Base-by-base conservation (phyloP, 2,329 filamentous ascomycete species). In the Herpotrichia juniperi region DNA sequence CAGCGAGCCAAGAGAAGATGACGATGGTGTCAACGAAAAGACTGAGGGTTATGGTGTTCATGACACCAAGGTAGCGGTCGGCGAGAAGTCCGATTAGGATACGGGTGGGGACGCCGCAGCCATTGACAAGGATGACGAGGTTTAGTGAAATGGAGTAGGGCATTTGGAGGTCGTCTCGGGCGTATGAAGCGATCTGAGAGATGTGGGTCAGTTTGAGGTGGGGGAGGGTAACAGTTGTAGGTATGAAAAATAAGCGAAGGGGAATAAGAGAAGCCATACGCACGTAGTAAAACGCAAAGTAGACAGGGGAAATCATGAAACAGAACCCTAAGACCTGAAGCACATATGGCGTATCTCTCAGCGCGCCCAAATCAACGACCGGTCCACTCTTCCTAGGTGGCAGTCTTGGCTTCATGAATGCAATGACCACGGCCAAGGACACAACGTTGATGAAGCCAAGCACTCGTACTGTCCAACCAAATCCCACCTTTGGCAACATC, bases 231-330 rank as follows among this genome's bases (percentile, higher is more conserved):
- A 86, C 40, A 22, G 28, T 30, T 11, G 21, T 10, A 11, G 28
- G 32, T 10, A 39, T 49, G 26, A 37, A 45, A 25, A 26, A 42
- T 3, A 11, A 19, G 14, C 28, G 26, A 30, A 11, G n/a, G n/a
- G n/a, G n/a, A n/a, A n/a, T n/a, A n/a, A n/a, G n/a, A n/a, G n/a
- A n/a, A n/a, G n/a, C n/a, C n/a, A 25, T 14, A 54, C 59, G 73
- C 26, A 87, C 66, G 68, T 86, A 88, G 71, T 82, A 86, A 61
- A 84, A 85, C 4, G 79, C 79, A 50, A 85, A 81, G 58, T 85
- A 87, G 1, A 84, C 65, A 1, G 80, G 78, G 56, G 77, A 74
- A 62, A 83, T 83, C 50, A 66, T 66, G 47, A 78, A 70, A 50
- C 78, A 79, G 54, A 77, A 75, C 4, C 78, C 78, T 2, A 76